Percentiles rank a stretch among this genome's conserved stretches.
Conservation (phyloP, 148 eudicot genomes). For the Beta vulgaris region DNA sequence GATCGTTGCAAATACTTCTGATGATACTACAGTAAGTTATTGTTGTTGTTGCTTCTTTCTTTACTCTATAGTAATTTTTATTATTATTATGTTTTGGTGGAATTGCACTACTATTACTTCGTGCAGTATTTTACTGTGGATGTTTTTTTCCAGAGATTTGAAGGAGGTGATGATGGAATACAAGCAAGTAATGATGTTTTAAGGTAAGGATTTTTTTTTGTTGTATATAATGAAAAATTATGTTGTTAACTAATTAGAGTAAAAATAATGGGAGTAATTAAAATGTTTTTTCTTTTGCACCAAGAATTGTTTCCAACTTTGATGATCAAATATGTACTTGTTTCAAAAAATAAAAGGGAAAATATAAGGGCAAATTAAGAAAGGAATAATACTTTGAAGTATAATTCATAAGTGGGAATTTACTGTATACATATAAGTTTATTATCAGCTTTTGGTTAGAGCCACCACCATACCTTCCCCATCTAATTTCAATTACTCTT, state of each 20-base stretch:
- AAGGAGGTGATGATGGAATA: constrained; percentile 7
- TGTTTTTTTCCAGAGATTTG: constrained; percentile 1
- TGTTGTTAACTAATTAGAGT: too few species aligned
- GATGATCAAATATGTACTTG: too few species aligned
- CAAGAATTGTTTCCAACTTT: too few species aligned
- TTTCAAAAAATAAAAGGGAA: too few species aligned
- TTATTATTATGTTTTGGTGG: not conserved
- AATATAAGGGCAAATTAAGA: too few species aligned
- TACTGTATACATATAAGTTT: constrained; percentile 17
- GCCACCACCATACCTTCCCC: constrained; percentile 28
- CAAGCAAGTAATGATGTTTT: constrained; percentile 16
- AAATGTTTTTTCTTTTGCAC: too few species aligned
- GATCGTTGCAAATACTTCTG: constrained; percentile 16
- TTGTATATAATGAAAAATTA: too few species aligned
- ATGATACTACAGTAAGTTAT: not conserved
- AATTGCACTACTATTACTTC: constrained; percentile 13
- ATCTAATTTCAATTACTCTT: constrained; percentile 24
- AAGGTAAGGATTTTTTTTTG: constrained; percentile 9
- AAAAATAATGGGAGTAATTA: too few species aligned
- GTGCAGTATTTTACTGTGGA: not conserved
- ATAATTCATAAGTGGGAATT: constrained; percentile 24
- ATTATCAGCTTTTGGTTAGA: constrained; percentile 11
- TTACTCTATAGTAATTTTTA: not conserved
- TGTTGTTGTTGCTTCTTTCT: not conserved
- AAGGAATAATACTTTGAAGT: not conserved